Base-by-base conservation (phyloP, 2,329 filamentous ascomycete species). In the Ceratocystis lukuohia region DNA sequence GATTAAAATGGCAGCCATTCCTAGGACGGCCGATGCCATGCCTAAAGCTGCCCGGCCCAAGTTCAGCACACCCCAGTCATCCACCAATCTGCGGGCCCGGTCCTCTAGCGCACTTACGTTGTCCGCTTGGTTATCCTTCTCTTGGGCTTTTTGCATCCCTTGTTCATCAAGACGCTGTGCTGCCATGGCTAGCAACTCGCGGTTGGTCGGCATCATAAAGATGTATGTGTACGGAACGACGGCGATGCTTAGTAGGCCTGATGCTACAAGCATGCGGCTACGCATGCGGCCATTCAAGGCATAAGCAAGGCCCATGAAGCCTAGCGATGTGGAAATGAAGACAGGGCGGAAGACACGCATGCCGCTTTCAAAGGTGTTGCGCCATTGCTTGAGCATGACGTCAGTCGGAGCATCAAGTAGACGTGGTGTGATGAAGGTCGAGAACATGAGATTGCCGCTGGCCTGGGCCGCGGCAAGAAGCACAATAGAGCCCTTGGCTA, bases 31-130 rank as follows among this genome's bases (percentile, higher is more conserved):
- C 30, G 66, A 57, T 3, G 25, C n/a, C 12, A 45, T 33, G 12
- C 53, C 57, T 30, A 67, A 59, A 28, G 30, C 66, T 22, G 62
- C 63, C 30, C 66, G 62, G 20, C 62, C 66, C 45, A 65, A n/a
- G n/a, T 67, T 67, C 56, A 65, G 20, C 62, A 65, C 28, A 15
- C 66, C 66, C 66, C 66, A 67, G 17, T 65, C 48, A 59, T 65
- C 56, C 12, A 67, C 66, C 28, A 67, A 45, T 22, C 56, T 53
- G 45, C 57, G 57, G 8, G 62, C 66, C 1, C 63, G 22, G 10
- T 65, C 66, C 37, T 67, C 66, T 2, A 28, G 33, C 17, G 45
- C 56, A 28, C 22, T 44, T 20, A 62, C 45, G 22, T 61, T 41
- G 22, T 30, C 57, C 15, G 30, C 22, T n/a, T 48, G 10, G n/a